Evolutionary conservation across 805 yeast genomes (phyloP), one percentile per base, ranked within the genome.

Genomic region (Trichomonascus vanleenenianus): DNA sequence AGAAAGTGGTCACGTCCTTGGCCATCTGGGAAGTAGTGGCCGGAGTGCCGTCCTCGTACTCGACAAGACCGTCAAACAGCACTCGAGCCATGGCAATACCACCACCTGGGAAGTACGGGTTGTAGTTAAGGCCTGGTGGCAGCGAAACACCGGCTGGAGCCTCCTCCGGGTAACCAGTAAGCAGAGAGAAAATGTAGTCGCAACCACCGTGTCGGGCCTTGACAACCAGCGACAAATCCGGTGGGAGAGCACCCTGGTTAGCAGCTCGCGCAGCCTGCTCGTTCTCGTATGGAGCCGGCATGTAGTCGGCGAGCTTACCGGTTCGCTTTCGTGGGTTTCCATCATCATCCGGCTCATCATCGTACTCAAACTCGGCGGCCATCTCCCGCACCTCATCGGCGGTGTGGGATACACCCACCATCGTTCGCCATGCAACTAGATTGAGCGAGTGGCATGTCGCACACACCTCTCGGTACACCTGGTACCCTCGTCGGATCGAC

Each of bases 61-160:
- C 98, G 54, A 93, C 98, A 63, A 93, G 76, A 56, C 86, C 98
- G 66, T 93, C 98, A 59, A 89, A 93, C 68, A 93, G 76, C 49
- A 91, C 97, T 75, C 98, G 85, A 65, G 86, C 97, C 98, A 93
- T 93, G 59, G 96, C 98, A 74, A 93, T 91, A 37, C 97, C 78
- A 56, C 98, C 97, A 73, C 97, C 97, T 67, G 98, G 97, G 96
- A 93, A 93, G 78, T 93, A 93, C 63, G 98, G 98, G 79, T 93
- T 93, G 74, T 93, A 93, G 82, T 93, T 93, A 52, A 95, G 70
- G 54, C 98, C 98, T 52, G 86, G 84, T 49, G 97, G 94, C 60
- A 93, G 75, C 43, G 68, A 76, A 50, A 86, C 96, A 75, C 98
- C 98, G 30, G 96, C 97, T 57, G 98, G 98, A 51, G 96, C 85